A percentile compares a stretch with the other conserved stretches of the same genome.
Evolutionary conservation across 2,329 filamentous ascomycete genomes (phyloP).

Genomic region (Aspergillus nomiae): DNA sequence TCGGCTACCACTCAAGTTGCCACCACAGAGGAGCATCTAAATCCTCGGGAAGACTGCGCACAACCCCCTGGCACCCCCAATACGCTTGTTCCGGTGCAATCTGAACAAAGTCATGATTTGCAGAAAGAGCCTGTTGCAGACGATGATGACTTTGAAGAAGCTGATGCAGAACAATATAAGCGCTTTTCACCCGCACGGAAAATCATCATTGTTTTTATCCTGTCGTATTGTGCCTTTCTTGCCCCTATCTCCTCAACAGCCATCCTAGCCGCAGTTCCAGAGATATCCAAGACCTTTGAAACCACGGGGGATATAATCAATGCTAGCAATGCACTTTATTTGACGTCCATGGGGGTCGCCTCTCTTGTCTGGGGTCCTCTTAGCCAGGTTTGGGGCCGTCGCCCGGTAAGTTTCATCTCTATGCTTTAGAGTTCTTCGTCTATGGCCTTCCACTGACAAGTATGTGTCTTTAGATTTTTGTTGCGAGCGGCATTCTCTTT

Average conservation of each 20-base stretch:
- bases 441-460: slow-evolving; percentile 7
- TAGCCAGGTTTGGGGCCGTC: slow-evolving; percentile 65
- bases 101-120: slow-evolving; percentile 30
- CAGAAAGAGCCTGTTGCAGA: slow-evolving; percentile 33
- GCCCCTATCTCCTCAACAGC: slow-evolving; percentile 75
- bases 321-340: slow-evolving; percentile 72
- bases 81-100: slow-evolving; percentile 30
- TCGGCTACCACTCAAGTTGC: slow-evolving; percentile 16
- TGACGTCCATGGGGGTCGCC: slow-evolving; percentile 71
- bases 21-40: slow-evolving; percentile 11
- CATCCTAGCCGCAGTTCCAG: slow-evolving; percentile 71
- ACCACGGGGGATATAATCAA: slow-evolving; percentile 72
- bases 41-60: slow-evolving; percentile 17
- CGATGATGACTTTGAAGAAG: slow-evolving; percentile 39
- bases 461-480: slow-evolving; percentile 50
- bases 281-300: slow-evolving; percentile 66
- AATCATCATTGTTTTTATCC: slow-evolving; percentile 64
- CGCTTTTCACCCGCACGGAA: slow-evolving; percentile 65
- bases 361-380: slow-evolving; percentile 73
- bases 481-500: slow-evolving; percentile 65
- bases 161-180: slow-evolving; percentile 62
- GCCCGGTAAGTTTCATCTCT: slow-evolving; percentile 51
- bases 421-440: not conserved
- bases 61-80: slow-evolving; percentile 19
- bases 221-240: slow-evolving; percentile 75